Evolutionary conservation across 148 eudicot genomes (phyloP).

Genomic region (Suaeda aralocaspica): DNA sequence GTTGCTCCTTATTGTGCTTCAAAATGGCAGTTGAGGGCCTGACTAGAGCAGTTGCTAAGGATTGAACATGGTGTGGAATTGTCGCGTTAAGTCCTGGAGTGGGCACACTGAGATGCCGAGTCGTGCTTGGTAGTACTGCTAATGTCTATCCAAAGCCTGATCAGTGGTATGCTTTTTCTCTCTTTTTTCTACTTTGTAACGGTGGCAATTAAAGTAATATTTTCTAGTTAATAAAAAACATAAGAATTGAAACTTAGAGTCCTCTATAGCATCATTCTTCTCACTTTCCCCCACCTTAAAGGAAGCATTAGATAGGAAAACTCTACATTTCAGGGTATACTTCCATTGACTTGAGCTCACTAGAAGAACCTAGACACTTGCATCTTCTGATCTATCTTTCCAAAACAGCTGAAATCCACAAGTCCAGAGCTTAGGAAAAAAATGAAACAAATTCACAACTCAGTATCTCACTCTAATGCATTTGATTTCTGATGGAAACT

Average conservation of each 20-base stretch:
- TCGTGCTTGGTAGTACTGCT: slow-evolving; percentile 88
- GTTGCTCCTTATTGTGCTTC: slow-evolving; percentile 99
- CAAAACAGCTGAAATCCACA: too few species aligned
- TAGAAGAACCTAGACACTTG: background rate
- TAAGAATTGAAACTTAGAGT: background rate
- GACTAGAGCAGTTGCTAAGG: slow-evolving; percentile 81
- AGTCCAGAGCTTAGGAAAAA: too few species aligned
- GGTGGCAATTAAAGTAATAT: background rate
- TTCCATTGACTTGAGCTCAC: background rate
- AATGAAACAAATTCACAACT: background rate
- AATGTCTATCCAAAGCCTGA: slow-evolving; percentile 70
- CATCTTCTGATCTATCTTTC: background rate
- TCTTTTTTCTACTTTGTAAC: background rate
- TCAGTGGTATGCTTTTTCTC: slow-evolving; percentile 50
- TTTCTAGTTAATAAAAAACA: background rate
- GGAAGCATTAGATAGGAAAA: background rate
- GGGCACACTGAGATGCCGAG: slow-evolving; percentile 79
- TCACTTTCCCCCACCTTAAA: background rate
- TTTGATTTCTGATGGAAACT: background rate
- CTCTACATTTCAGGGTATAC: background rate
- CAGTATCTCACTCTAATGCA: background rate
- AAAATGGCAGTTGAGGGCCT: slow-evolving; percentile 96
- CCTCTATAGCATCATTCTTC: background rate
- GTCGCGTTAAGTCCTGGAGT: slow-evolving; percentile 86
- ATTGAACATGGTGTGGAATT: slow-evolving; percentile 66